Conservation (phyloP, 2,329 filamentous ascomycete species). For the Helicocarpus griseus region DNA sequence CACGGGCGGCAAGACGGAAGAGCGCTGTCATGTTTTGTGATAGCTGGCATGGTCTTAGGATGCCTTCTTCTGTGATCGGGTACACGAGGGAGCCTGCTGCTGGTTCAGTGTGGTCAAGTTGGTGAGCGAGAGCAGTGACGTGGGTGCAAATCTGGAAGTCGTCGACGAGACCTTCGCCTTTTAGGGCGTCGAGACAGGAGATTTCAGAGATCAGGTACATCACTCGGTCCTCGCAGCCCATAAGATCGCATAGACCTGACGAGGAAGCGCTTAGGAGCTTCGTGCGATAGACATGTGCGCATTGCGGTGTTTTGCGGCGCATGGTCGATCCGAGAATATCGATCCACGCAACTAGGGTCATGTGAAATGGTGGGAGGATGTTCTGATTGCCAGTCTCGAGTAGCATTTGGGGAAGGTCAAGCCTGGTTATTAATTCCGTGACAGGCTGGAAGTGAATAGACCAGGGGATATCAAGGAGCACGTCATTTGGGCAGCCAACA, state of each 20-base stretch:
- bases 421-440: conserved; percentile 71
- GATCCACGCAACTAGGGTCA: conserved; percentile 82
- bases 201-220: conserved; percentile 99
- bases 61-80: conserved; percentile 53
- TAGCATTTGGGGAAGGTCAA: conserved; percentile 65
- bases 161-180: conserved; percentile 66
- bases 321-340: conserved; percentile 94
- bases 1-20: conserved; percentile 84
- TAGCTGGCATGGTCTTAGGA: conserved; percentile 71
- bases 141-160: conserved; percentile 80
- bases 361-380: conserved; percentile 74
- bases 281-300: conserved; percentile 90
- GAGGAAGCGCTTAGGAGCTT: conserved; percentile 62
- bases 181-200: conserved; percentile 85
- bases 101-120: conserved; percentile 73
- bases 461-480: conserved; percentile 87
- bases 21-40: conserved; percentile 80
- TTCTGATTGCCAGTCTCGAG: conserved; percentile 51
- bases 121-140: conserved; percentile 75
- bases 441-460: conserved; percentile 93
- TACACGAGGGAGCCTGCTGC: conserved; percentile 52
- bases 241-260: conserved; percentile 79
- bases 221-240: conserved; percentile 94
- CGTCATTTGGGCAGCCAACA: conserved; percentile 76
- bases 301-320: conserved; percentile 72